A percentile compares a stretch with the other conserved stretches of the same genome.
phyloP scores from a whole-genome alignment of 192 early-diverging fungal species.

The Chytriomyces sp. region DNA sequence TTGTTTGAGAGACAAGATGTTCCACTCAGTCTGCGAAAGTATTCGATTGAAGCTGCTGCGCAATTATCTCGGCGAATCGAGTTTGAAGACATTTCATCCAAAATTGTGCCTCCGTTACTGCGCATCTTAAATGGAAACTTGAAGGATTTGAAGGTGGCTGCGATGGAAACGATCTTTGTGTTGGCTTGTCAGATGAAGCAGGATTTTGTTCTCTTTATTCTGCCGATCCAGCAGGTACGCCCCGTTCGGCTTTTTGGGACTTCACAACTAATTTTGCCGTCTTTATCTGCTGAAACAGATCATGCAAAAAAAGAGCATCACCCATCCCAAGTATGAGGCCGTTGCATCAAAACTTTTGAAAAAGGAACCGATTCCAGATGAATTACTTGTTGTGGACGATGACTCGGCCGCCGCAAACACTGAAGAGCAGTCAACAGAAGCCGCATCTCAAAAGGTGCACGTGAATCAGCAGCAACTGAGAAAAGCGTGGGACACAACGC shows the following conservation, averaged over 20 bases:
- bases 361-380: slow-evolving; percentile 75
- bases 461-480: slow-evolving; percentile 86
- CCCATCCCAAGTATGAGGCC: slow-evolving; percentile 75
- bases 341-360: slow-evolving; percentile 76
- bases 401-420: slow-evolving; percentile 7
- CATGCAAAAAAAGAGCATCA: slow-evolving; percentile 66
- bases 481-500: slow-evolving; percentile 86
- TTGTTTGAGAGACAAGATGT: slow-evolving; percentile 77
- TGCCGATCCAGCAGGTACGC: slow-evolving; percentile 79
- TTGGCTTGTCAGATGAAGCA: slow-evolving; percentile 82
- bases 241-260: not conserved
- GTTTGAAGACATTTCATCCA: slow-evolving; percentile 82
- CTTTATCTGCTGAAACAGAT: slow-evolving; percentile 34
- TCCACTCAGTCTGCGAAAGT: slow-evolving; percentile 62
- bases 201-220: slow-evolving; percentile 88
- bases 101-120: slow-evolving; percentile 85
- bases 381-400: slow-evolving; percentile 62
- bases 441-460: slow-evolving; percentile 70
- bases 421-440: slow-evolving; percentile 49
- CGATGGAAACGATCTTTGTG: slow-evolving; percentile 83
- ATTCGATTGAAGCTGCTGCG: slow-evolving; percentile 74
- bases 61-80: slow-evolving; percentile 77
- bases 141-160: slow-evolving; percentile 61
- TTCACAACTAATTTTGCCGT: not conserved
- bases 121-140: slow-evolving; percentile 63